A percentile compares a stretch with the other conserved stretches of the same genome.
phyloP scores from a whole-genome alignment of 1,284 basidiomycete species.

The Microbotryum saponariae region DNA sequence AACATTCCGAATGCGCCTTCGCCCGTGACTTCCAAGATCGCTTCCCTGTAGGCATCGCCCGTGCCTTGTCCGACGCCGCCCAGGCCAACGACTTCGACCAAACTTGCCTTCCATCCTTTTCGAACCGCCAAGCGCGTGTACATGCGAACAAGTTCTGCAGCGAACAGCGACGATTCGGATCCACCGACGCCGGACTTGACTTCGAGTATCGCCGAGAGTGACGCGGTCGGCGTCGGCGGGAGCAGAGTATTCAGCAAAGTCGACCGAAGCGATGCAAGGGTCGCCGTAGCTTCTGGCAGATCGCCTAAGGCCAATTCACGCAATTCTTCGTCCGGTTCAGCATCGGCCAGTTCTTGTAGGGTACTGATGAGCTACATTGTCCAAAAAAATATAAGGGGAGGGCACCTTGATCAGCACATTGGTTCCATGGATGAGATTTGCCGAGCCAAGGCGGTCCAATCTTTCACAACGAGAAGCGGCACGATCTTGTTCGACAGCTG shows the following conservation, averaged over 20 bases:
- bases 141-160: conserved; percentile 71
- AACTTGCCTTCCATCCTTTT: conserved; percentile 42
- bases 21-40: conserved; percentile 72
- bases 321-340: conserved; percentile 56
- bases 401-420: too few species aligned
- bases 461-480: too few species aligned
- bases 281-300: conserved; percentile 49
- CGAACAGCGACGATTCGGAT: conserved; percentile 76
- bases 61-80: conserved; percentile 17
- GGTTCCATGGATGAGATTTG: too few species aligned
- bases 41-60: conserved; percentile 49
- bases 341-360: conserved; percentile 13
- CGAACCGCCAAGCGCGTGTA: conserved; percentile 63
- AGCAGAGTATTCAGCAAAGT: conserved; percentile 63
- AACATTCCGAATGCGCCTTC: conserved; percentile 68
- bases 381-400: too few species aligned
- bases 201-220: conserved; percentile 74
- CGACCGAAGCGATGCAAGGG: conserved; percentile 50
- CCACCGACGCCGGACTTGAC: conserved; percentile 91
- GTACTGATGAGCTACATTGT: conserved; percentile 16
- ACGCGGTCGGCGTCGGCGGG: conserved; percentile 57
- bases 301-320: conserved; percentile 69
- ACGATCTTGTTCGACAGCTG: too few species aligned
- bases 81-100: conserved; percentile 36
- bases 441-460: too few species aligned